A percentile compares a stretch with the other conserved stretches of the same genome.
phyloP scores from a whole-genome alignment of 2,329 filamentous ascomycete genomes.

The Stemphylium lycopersici region DNA sequence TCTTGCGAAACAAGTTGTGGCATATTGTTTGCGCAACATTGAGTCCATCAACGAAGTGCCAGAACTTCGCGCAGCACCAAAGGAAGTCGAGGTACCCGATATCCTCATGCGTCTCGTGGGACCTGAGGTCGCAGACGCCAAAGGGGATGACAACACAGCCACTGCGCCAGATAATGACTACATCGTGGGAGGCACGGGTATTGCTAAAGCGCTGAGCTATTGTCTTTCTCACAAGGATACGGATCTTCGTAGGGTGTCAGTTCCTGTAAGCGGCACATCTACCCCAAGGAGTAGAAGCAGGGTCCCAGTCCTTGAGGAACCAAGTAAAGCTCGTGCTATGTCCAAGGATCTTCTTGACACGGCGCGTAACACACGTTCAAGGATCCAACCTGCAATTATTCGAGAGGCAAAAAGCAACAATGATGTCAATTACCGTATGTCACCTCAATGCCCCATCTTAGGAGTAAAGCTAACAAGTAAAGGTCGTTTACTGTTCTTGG shows the following conservation, averaged over 20 bases:
- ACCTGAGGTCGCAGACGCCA: slow-evolving; percentile 61
- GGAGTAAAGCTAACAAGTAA: slow-evolving; percentile 24
- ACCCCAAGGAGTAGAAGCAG: slow-evolving; percentile 55
- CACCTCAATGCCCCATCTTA: background rate
- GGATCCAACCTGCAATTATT: slow-evolving; percentile 81
- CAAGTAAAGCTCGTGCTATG: slow-evolving; percentile 69
- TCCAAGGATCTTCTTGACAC: slow-evolving; percentile 87
- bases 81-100: slow-evolving; percentile 72
- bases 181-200: slow-evolving; percentile 91
- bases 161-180: slow-evolving; percentile 89
- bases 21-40: slow-evolving; percentile 91
- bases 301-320: slow-evolving; percentile 19
- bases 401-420: slow-evolving; percentile 74
- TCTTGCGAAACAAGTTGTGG: slow-evolving; percentile 90
- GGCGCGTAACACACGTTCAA: slow-evolving; percentile 83
- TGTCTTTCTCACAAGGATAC: slow-evolving; percentile 83
- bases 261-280: slow-evolving; percentile 57
- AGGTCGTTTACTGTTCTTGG: slow-evolving; percentile 83
- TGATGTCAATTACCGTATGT: slow-evolving; percentile 78
- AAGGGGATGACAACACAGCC: slow-evolving; percentile 65
- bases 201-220: slow-evolving; percentile 91
- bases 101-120: slow-evolving; percentile 88
- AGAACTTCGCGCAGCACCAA: slow-evolving; percentile 56
- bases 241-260: slow-evolving; percentile 51
- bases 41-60: slow-evolving; percentile 75